phyloP scores from a whole-genome alignment of 192 early-diverging fungal genomes.

The Backusella tarrabulga region DNA sequence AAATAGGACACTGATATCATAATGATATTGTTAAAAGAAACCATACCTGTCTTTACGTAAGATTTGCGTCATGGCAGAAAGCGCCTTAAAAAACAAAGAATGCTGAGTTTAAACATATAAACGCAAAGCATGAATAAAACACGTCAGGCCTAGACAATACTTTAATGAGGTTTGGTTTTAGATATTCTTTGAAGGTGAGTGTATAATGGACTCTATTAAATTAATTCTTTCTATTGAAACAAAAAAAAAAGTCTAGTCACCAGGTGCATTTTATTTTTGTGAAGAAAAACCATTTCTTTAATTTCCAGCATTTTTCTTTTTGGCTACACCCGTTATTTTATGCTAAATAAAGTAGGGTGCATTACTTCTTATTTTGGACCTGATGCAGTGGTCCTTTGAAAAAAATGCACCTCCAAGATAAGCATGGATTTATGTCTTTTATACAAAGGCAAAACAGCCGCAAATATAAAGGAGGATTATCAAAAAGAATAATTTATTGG shows the following conservation, averaged over 20 bases:
- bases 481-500: no score
- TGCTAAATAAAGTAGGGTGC: no score
- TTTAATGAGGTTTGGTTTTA: neutral
- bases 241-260: neutral
- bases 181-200: neutral
- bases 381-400: no score
- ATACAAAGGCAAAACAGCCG: no score
- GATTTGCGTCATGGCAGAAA: neutral
- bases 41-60: neutral
- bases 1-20: conserved; percentile 1
- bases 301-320: no score
- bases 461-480: no score
- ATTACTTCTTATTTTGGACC: no score
- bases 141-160: neutral
- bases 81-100: neutral
- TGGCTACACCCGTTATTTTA: no score
- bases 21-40: neutral
- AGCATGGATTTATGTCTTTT: no score
- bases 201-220: neutral
- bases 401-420: no score
- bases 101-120: neutral
- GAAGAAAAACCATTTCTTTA: no score
- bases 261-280: no score
- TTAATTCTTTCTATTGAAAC: neutral
- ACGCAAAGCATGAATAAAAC: neutral